Evolutionary conservation across 139 green algal genomes (phyloP), one percentile per base, ranked within the genome.

Genomic region (Mychonastes homosphaera): DNA sequence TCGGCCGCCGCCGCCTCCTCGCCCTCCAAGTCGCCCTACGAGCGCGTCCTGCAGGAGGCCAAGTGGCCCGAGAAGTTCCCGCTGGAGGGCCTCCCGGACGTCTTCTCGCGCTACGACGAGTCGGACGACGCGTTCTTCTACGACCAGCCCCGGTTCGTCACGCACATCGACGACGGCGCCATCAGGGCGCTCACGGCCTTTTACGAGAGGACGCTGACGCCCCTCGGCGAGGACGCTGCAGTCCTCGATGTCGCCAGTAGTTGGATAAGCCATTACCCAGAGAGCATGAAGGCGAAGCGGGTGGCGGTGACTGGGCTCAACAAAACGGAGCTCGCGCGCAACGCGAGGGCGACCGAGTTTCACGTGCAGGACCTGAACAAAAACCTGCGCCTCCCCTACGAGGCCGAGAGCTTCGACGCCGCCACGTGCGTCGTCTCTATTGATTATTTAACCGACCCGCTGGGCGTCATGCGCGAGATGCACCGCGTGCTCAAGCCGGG

Each of bases 131-230:
- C 53, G 0, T 18, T 59, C 13, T 96, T 96, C 56, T 96, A 96
- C 71, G 70, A 72, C 23, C 28, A 66, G 13, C 88, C 90, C 0
- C 74, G 90, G 21, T 94, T 95, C 60, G 88, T 96, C 12, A 92
- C 83, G 12, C 90, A 97, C 78, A 97, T 97, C 56, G 90, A 97
- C 58, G 90, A 96, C 45, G 29, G 46, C 9, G 90, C 90, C 3
- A 95, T 97, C 54, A 64, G 62, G 8, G 77, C 88, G 1, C 73
- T 97, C 10, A 94, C 87, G 16, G 69, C 88, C 76, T 87, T 29
- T 58, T 61, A 23, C 30, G 10, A n/a, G 8, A 7, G n/a, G 30
- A 26, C 32, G 18, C 32, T 9, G 15, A 27, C 21, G 38, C 19
- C 5, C 27, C 15, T 45, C 13, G 38, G 38, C 18, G n/a, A 74